Evolutionary conservation across 1,139 yeast genomes (phyloP), one percentile per base, ranked within the genome.

Genomic region (Hansenula anomala): DNA sequence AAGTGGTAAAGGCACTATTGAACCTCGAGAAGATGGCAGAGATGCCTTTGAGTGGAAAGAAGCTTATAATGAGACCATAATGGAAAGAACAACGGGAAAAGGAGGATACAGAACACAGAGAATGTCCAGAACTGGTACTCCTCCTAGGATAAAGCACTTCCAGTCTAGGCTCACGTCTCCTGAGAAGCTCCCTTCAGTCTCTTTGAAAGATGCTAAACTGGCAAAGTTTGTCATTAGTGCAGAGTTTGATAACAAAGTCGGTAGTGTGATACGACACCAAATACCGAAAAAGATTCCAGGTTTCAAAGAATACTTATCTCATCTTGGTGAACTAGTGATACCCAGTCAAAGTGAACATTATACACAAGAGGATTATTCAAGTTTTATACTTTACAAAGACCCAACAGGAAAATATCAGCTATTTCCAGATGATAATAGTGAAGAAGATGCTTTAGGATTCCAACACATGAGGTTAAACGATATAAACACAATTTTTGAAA

Each of bases 211-310:
- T 2, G 13, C 38, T 6, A 18, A 10, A 10, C 7, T 45, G 0
- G 51, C 39, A 4, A 50, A 46, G 26, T 76, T 67, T 44, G 63
- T 77, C 6, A 49, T 76, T 18, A 65, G 78, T 4, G 78, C 81
- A 0, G 81, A 76, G 57, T 78, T 78, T 52, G 81, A 78, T 49
- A 70, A 74, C 43, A 75, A 69, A 46, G 66, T 74, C 49, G 84
- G 84, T 0, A 72, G 80, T 1, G 61, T 69, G 10, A 55, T 78
- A 20, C 58, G 67, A 35, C 71, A 71, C 46, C 80, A 74, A 48
- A 62, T 66, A 38, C 83, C 84, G 1, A 40, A 53, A 15, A 58
- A 56, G 36, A 51, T 53, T 2, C 73, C 39, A 64, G 75, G 53
- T 2, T 44, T 46, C 31, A 55, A 52, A 5, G 78, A 77, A 12